Base-by-base conservation (phyloP, 805 yeast genomes). In the Candida odintsovae region DNA sequence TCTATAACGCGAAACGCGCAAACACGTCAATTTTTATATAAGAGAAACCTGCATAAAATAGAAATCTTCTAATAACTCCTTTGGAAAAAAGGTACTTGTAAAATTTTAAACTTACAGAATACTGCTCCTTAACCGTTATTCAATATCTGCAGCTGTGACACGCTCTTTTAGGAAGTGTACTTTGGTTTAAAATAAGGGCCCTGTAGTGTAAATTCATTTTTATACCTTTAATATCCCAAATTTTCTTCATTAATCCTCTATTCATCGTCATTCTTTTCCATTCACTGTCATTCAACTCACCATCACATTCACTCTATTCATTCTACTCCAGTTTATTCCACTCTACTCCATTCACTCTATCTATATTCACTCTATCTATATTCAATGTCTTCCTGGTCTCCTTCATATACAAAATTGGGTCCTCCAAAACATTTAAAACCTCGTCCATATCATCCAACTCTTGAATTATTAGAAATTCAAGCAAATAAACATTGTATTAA, bases 381-480 rank as follows among this genome's bases (percentile, higher is more conserved):
- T n/a, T n/a, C n/a, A n/a, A 33, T 28, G 22, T 33, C 20, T 26
- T 20, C 33, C 26, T 58, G 60, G 63, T 44, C 62, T 9, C 59
- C 58, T 23, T 50, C 54, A 29, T 54, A 44, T 42, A 53, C 50
- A 46, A 50, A 45, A 26, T 45, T 55, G 40, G 56, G 61, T 55
- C 46, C 72, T 68, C 65, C 63, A 48, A 58, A 55, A 13, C 48
- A 55, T 43, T 37, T 52, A 20, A 57, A 52, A 43, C 55, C 54
- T 11, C 52, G 56, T 13, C 48, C 38, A 18, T 50, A 53, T 39
- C 69, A 71, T 47, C 66, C 73, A 37, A 63, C 66, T 48, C 65
- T 78, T 35, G 76, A 76, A 49, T 50, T 64, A n/a, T 63, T 73
- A 31, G 82, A 78, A 55, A 56, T 66, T 6, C 63, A 64, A 43